phyloP scores from a whole-genome alignment of 495 filamentous ascomycete genomes.

The Trichodelitschia bisporula region DNA sequence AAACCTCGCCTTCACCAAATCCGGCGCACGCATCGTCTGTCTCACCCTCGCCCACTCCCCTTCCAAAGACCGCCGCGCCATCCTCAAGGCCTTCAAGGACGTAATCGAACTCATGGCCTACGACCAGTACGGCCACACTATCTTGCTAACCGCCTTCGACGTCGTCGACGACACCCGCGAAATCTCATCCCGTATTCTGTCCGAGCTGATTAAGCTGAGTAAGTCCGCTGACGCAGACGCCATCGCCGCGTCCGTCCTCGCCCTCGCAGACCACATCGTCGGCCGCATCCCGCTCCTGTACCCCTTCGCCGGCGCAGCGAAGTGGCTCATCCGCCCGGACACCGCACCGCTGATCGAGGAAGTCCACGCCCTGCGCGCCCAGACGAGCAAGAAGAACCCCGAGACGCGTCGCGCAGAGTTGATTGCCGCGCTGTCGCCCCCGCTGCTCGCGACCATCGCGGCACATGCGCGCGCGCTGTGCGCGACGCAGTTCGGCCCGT shows the following conservation, averaged over 20 bases:
- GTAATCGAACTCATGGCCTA: conserved; percentile 57
- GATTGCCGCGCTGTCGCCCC: conserved; percentile 35
- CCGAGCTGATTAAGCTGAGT: conserved; percentile 36
- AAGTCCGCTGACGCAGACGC: conserved; percentile 19
- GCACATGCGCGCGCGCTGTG: conserved; percentile 39
- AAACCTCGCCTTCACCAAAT: conserved; percentile 86
- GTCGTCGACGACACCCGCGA: conserved; percentile 84
- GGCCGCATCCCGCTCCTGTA: conserved; percentile 66
- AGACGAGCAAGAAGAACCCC: conserved; percentile 65
- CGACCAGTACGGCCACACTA: conserved; percentile 52
- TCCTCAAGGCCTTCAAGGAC: conserved; percentile 69
- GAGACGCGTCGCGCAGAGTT: conserved; percentile 52
- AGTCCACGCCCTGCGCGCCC: conserved; percentile 26
- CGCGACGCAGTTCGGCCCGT: conserved; percentile 56
- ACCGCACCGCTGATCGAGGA: conserved; percentile 19
- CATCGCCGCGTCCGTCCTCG: conserved; percentile 28
- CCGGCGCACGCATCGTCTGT: conserved; percentile 61
- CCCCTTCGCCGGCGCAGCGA: conserved; percentile 47
- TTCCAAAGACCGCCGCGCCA: conserved; percentile 79
- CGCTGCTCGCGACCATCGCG: conserved; percentile 45
- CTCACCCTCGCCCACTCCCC: conserved; percentile 55
- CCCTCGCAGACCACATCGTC: conserved; percentile 37
- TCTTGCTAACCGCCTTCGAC: conserved; percentile 66
- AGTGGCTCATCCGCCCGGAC: conserved; percentile 33
- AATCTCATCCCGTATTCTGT: conserved; percentile 59